Conservation (phyloP, 805 yeast species). For the Starmerella vaccinii region DNA sequence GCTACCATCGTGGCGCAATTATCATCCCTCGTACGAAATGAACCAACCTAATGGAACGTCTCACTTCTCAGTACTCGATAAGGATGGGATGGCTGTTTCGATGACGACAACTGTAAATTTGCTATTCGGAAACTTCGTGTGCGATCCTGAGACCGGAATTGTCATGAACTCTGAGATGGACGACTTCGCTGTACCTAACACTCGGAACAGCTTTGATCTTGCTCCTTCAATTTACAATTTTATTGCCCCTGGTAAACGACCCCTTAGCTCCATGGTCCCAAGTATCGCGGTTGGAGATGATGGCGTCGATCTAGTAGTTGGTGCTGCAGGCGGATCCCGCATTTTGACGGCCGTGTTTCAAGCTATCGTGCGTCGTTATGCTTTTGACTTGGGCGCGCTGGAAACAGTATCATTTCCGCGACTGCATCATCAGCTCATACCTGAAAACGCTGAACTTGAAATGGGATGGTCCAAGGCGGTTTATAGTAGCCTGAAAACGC, state of each 20-base stretch:
- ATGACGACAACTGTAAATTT: constrained; percentile 84
- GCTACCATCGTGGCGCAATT: constrained; percentile 50
- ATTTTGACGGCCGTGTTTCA: constrained; percentile 76
- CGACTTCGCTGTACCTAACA: constrained; percentile 69
- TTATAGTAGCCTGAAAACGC: constrained; percentile 30
- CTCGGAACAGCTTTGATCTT: constrained; percentile 65
- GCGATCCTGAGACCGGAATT: constrained; percentile 73
- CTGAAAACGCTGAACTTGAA: constrained; percentile 58
- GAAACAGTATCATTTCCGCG: constrained; percentile 72
- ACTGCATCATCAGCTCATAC: constrained; percentile 80
- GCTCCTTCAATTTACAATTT: constrained; percentile 74
- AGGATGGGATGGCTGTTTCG: constrained; percentile 63
- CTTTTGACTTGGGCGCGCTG: constrained; percentile 47
- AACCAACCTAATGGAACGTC: constrained; percentile 86
- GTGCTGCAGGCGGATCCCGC: constrained; percentile 91
- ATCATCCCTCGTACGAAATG: constrained; percentile 67
- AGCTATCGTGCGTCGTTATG: constrained; percentile 58
- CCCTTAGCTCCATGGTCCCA: constrained; percentile 76
- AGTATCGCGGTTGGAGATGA: constrained; percentile 43
- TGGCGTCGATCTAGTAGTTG: constrained; percentile 51
- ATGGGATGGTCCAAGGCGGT: constrained; percentile 34
- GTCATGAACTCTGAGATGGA: constrained; percentile 88
- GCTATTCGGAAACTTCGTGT: constrained; percentile 70
- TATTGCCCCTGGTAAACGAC: constrained; percentile 66
- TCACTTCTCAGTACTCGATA: constrained; percentile 72